Conservation (phyloP, 179 eudicot species). For the Silene noctiflora region DNA sequence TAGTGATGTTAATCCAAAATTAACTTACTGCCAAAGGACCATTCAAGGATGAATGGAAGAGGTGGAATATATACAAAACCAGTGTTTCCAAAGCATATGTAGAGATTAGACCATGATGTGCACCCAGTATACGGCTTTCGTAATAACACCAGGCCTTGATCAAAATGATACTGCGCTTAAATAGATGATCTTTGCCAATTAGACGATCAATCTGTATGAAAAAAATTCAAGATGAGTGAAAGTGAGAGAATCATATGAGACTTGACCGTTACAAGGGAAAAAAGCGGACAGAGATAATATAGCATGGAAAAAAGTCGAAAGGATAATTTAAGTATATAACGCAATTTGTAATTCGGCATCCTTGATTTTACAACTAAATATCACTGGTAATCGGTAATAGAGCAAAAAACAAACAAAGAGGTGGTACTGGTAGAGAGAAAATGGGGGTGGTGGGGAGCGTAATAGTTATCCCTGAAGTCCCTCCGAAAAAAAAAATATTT, state of each 20-base stretch:
- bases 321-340: too few species aligned
- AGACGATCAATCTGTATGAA: conserved; percentile 63
- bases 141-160: conserved; percentile 98
- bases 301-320: too few species aligned
- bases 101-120: conserved; percentile 90
- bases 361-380: not conserved
- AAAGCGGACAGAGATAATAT: too few species aligned
- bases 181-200: conserved; percentile 83
- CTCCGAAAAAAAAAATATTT: too few species aligned
- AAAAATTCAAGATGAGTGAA: not conserved
- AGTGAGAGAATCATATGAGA: too few species aligned
- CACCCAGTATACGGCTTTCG: conserved; percentile 97
- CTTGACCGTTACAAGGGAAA: too few species aligned
- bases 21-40: conserved; percentile 90
- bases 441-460: not conserved
- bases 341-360: not conserved
- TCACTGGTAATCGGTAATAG: not conserved
- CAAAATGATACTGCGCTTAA: conserved; percentile 86
- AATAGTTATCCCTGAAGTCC: not conserved
- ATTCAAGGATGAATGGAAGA: conserved; percentile 60
- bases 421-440: not conserved
- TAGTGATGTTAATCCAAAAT: conserved; percentile 12
- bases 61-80: conserved; percentile 84
- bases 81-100: conserved; percentile 95
- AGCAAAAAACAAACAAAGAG: not conserved